Evolutionary conservation across 768 basidiomycete genomes (phyloP).

Genomic region (Tricholoma sp.): DNA sequence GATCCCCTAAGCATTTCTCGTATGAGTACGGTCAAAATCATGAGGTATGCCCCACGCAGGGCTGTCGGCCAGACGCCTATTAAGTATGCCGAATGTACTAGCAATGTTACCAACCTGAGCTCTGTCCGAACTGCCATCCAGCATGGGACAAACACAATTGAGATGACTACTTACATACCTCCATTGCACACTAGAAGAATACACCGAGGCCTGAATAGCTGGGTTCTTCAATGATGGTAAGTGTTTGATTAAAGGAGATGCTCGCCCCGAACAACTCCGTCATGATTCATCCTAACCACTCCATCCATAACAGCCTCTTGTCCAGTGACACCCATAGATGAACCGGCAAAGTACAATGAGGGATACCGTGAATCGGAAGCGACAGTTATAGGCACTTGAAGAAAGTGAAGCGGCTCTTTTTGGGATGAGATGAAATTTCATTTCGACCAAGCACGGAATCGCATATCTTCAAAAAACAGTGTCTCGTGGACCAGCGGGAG

Average conservation of each 20-base stretch:
- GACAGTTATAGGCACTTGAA: conserved; percentile 4
- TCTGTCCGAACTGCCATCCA: conserved; percentile 49
- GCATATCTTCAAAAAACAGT: conserved; percentile 47
- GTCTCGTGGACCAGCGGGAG: conserved; percentile 32
- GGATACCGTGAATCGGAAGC: conserved; percentile 29
- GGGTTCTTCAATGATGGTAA: too few relatives aligned
- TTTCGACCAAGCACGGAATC: conserved; percentile 58
- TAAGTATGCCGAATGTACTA: too few relatives aligned
- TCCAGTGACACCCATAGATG: conserved; percentile 37
- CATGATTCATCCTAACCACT: conserved; percentile 41
- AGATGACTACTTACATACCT: not conserved
- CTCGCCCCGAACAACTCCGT: conserved; percentile 49
- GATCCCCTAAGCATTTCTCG: conserved; percentile 45
- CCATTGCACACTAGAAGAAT: conserved; percentile 43
- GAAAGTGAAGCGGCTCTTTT: conserved; percentile 23
- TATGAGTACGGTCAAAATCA: not conserved
- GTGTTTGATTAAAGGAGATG: conserved; percentile 1
- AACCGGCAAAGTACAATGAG: conserved; percentile 42
- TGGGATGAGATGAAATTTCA: conserved; percentile 47
- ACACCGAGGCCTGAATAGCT: conserved; percentile 43
- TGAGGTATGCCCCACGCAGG: conserved; percentile 32
- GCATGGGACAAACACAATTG: not conserved
- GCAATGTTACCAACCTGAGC: conserved; percentile 61
- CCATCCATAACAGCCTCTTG: conserved; percentile 45
- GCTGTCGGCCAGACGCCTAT: conserved; percentile 67